phyloP scores from a whole-genome alignment of 495 filamentous ascomycete genomes.

The Stereocaulon alpinum region DNA sequence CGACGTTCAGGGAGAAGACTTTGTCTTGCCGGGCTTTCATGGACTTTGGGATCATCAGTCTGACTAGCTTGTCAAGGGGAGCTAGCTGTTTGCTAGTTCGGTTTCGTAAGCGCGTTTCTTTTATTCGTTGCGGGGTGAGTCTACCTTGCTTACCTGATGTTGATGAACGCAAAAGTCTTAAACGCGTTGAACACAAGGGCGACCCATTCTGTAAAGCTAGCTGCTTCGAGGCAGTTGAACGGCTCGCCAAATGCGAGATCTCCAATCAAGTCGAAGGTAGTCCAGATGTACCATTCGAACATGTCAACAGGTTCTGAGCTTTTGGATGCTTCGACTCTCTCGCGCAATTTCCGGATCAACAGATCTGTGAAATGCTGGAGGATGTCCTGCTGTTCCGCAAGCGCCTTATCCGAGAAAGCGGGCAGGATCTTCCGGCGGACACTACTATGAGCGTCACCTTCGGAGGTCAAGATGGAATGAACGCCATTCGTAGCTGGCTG shows the following conservation, averaged over 20 bases:
- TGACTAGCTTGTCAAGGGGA: conserved; percentile 7
- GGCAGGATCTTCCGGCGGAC: conserved; percentile 35
- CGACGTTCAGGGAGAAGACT: conserved; percentile 5
- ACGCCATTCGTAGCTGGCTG: conserved; percentile 10
- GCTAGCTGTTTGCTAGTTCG: conserved; percentile 5
- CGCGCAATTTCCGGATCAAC: conserved; percentile 31
- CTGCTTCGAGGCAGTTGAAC: conserved; percentile 41
- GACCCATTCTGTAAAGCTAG: conserved; percentile 30
- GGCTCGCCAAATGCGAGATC: conserved; percentile 49
- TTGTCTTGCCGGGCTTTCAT: conserved; percentile 9
- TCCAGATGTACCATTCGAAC: conserved; percentile 28
- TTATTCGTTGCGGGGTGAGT: background rate
- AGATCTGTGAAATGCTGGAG: conserved; percentile 33
- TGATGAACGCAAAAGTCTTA: conserved; percentile 8
- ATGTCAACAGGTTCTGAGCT: background rate
- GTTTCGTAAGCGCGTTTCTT: background rate
- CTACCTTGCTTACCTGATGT: conserved; percentile 1
- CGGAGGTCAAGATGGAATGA: conserved; percentile 9
- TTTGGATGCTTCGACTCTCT: conserved; percentile 23
- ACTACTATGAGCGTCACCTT: conserved; percentile 20
- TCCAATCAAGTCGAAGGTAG: conserved; percentile 50
- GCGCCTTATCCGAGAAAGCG: conserved; percentile 40
- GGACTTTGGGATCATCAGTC: conserved; percentile 8
- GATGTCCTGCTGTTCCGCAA: conserved; percentile 38
- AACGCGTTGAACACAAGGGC: conserved; percentile 10